phyloP scores from a whole-genome alignment of 2,329 filamentous ascomycete genomes.

The Leptographium radiaticola region DNA sequence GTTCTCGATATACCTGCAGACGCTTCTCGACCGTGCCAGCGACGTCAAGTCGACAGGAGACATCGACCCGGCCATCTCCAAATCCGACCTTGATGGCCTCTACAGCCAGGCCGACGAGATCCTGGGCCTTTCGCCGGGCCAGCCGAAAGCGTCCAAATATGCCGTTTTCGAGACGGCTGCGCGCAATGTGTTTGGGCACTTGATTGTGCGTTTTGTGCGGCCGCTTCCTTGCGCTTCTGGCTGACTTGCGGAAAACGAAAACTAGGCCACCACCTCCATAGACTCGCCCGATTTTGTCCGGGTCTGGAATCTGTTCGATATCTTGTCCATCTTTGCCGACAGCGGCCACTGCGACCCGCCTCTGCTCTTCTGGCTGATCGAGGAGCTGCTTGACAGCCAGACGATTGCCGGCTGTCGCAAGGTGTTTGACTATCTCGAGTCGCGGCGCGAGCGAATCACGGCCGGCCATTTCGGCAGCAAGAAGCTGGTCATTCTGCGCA shows the following conservation, averaged over 20 bases:
- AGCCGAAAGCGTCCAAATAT: constrained; percentile 41
- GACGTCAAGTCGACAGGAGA: constrained; percentile 42
- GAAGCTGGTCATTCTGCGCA: constrained; percentile 76
- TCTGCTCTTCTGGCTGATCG: constrained; percentile 78
- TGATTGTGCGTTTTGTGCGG: constrained; percentile 47
- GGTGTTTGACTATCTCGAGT: constrained; percentile 92
- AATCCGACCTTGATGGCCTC: constrained; percentile 47
- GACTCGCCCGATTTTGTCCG: constrained; percentile 65
- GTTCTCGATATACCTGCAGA: constrained; percentile 39
- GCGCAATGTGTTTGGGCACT: constrained; percentile 63
- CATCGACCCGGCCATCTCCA: constrained; percentile 64
- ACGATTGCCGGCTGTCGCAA: constrained; percentile 83
- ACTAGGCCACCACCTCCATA: constrained; percentile 60
- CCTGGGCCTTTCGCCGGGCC: constrained; percentile 19
- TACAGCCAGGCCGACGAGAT: constrained; percentile 28
- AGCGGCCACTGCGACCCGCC: constrained; percentile 65
- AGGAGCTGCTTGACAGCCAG: constrained; percentile 92
- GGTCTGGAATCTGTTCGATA: constrained; percentile 89
- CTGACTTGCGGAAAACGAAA: background rate
- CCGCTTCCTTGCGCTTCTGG: background rate
- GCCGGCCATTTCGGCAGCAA: constrained; percentile 71
- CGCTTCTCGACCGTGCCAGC: constrained; percentile 46
- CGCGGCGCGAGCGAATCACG: constrained; percentile 76
- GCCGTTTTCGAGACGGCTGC: constrained; percentile 74
- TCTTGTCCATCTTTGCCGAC: constrained; percentile 80